A percentile compares a stretch with the other conserved stretches of the same genome.
phyloP scores from a whole-genome alignment of 768 basidiomycete genomes.

The Aureoboletus auriporus region DNA sequence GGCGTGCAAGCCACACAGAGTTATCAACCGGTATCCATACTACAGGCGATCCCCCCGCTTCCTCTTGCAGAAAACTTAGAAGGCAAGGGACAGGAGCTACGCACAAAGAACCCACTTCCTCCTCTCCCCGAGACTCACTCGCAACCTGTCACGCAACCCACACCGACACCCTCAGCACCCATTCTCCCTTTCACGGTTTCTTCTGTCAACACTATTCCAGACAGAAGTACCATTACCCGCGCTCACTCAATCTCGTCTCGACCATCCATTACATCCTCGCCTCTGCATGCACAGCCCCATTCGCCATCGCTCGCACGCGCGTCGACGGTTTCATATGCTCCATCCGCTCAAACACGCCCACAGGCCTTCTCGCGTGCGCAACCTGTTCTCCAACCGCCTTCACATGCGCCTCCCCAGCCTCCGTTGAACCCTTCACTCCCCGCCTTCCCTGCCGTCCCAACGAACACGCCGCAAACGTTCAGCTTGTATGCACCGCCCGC shows the following conservation, averaged over 20 bases:
- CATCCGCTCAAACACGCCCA: background rate
- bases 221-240: conserved; percentile 19
- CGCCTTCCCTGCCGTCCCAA: conserved; percentile 65
- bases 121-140: conserved; percentile 9
- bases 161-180: conserved; percentile 11
- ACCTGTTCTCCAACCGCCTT: conserved; percentile 4
- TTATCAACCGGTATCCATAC: conserved; percentile 21
- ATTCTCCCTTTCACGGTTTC: conserved; percentile 17
- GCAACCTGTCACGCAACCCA: conserved; percentile 17
- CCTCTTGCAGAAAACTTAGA: conserved; percentile 1
- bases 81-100: conserved; percentile 12
- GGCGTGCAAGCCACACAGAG: conserved; percentile 10
- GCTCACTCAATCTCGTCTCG: conserved; percentile 27
- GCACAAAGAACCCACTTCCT: background rate
- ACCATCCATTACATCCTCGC: conserved; percentile 13
- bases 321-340: conserved; percentile 18
- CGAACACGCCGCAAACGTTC: conserved; percentile 51
- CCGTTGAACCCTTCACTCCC: conserved; percentile 38
- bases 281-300: conserved; percentile 8
- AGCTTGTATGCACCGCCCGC: conserved; percentile 46
- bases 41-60: conserved; percentile 8
- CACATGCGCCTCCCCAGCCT: conserved; percentile 10
- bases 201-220: conserved; percentile 11
- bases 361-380: conserved; percentile 9
- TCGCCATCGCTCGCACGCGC: conserved; percentile 21